These are phyloP conservation scores for Globisporangium cystogenes DNA, from an alignment of 352 stramenopile genomes.

Conservation along the genomic window DNA sequence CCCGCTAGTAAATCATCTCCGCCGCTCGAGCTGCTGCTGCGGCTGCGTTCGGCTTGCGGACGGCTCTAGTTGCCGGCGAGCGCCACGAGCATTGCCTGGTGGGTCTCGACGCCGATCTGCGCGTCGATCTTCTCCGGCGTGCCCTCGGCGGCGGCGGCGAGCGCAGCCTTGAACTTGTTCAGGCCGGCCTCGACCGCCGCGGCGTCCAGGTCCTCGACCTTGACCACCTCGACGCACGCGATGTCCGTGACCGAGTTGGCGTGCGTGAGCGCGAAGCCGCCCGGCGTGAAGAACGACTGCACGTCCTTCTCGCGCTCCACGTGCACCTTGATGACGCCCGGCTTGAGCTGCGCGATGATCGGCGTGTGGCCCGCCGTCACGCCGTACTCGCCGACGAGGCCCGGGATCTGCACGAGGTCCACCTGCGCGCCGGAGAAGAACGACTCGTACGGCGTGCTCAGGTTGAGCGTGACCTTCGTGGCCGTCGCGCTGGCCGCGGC, in stretches of 20 bases:
- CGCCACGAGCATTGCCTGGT: conserved; percentile 89
- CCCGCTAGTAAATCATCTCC: conserved; percentile 1
- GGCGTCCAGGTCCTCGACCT: conserved; percentile 95
- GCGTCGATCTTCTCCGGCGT: conserved; percentile 90
- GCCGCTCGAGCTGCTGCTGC: neutral
- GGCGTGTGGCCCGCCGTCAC: conserved; percentile 96
- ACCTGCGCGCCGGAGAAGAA: conserved; percentile 84
- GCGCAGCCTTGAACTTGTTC: conserved; percentile 88
- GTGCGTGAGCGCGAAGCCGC: conserved; percentile 96
- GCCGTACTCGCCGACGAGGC: conserved; percentile 95
- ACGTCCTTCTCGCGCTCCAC: conserved; percentile 79
- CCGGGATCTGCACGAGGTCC: conserved; percentile 92
- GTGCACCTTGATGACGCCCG: conserved; percentile 90
- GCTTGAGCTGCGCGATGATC: conserved; percentile 97
- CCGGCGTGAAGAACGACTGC: conserved; percentile 98
- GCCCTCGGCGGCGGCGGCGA: conserved; percentile 77
- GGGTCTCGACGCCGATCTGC: conserved; percentile 95
- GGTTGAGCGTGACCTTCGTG: conserved; percentile 84
- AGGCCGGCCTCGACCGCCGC: conserved; percentile 85
- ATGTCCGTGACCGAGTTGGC: conserved; percentile 96
- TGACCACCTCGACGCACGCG: conserved; percentile 94
- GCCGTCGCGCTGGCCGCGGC: conserved; percentile 34
- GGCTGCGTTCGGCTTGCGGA: no score
- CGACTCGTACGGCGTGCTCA: conserved; percentile 75
- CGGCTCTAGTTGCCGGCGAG: conserved; percentile 63